Evolutionary conservation across 805 yeast species (phyloP).

Genomic region (Cyberlindnera mississippiensis): DNA sequence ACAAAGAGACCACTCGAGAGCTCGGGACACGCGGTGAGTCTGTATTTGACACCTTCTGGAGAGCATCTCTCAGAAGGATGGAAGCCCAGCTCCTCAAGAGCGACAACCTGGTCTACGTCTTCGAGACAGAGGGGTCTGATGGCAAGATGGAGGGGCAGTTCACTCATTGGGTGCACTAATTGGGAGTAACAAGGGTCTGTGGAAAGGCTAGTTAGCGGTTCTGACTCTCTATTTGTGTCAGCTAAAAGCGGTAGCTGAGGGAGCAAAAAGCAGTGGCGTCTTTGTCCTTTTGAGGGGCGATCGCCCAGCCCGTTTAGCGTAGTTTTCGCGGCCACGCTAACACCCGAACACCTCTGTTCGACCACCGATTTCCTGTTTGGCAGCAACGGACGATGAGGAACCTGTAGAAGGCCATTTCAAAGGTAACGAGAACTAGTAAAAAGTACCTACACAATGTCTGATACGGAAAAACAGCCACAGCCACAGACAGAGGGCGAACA

Average conservation of each 20-base stretch:
- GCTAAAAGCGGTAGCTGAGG: neutral
- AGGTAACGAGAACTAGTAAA: too few species aligned
- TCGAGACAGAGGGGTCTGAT: conserved; percentile 76
- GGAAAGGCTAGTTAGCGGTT: too few species aligned
- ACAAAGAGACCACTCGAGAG: conserved; percentile 84
- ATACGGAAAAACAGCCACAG: too few species aligned
- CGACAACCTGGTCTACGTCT: conserved; percentile 60
- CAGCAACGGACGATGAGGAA: too few species aligned
- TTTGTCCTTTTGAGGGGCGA: neutral
- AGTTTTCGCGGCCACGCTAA: neutral
- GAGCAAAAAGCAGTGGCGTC: conserved; percentile 1
- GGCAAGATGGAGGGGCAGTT: conserved; percentile 55
- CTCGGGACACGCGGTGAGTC: conserved; percentile 84
- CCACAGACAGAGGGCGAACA: neutral
- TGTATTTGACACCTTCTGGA: conserved; percentile 57
- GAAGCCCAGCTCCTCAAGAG: conserved; percentile 67
- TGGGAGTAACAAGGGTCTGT: too few species aligned
- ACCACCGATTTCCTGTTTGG: neutral
- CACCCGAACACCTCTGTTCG: conserved; percentile 3
- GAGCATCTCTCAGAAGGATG: conserved; percentile 67
- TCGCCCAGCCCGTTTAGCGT: neutral
- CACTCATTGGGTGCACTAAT: conserved; percentile 12
- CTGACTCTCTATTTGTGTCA: too few species aligned
- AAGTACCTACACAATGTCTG: too few species aligned
- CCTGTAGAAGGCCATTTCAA: too few species aligned